These are phyloP conservation scores for Caryopteris hybrid DNA, from an alignment of 305 asterid genomes.

Conservation along the genomic window DNA sequence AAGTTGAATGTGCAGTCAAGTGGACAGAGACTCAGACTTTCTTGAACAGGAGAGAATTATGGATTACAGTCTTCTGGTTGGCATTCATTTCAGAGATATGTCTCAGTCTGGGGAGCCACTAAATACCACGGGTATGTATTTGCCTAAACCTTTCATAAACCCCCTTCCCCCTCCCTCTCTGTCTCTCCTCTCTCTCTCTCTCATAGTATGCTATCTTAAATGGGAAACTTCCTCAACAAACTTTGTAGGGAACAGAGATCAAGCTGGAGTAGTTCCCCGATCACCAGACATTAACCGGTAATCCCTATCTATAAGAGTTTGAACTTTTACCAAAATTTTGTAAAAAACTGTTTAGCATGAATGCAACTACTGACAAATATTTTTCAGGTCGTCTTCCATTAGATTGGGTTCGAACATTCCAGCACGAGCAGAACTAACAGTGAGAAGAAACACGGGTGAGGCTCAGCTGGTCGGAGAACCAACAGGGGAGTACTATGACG, in stretches of 20 bases:
- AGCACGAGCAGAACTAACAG: constrained; percentile 72
- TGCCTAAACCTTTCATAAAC: neutral
- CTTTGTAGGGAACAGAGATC: constrained; percentile 30
- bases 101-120: constrained; percentile 58
- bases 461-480: constrained; percentile 77
- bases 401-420: constrained; percentile 63
- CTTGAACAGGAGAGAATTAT: constrained; percentile 95
- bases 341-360: neutral
- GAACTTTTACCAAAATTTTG: neutral
- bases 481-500: constrained; percentile 77
- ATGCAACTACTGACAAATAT: too few species aligned
- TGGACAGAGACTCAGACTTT: constrained; percentile 81
- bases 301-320: neutral
- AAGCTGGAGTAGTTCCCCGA: constrained; percentile 14
- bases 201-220: neutral
- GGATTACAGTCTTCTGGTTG: constrained; percentile 94
- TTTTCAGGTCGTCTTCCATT: constrained; percentile 32
- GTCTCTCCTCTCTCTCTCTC: neutral
- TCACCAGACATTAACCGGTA: constrained; percentile 14
- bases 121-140: constrained; percentile 15
- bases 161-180: neutral
- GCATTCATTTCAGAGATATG: constrained; percentile 71
- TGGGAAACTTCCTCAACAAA: neutral
- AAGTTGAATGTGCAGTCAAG: constrained; percentile 65
- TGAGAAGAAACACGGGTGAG: constrained; percentile 52